These are phyloP conservation scores for Neophaeococcomyces aloes DNA, from an alignment of 2,329 filamentous ascomycete species.

Conservation along the genomic window DNA sequence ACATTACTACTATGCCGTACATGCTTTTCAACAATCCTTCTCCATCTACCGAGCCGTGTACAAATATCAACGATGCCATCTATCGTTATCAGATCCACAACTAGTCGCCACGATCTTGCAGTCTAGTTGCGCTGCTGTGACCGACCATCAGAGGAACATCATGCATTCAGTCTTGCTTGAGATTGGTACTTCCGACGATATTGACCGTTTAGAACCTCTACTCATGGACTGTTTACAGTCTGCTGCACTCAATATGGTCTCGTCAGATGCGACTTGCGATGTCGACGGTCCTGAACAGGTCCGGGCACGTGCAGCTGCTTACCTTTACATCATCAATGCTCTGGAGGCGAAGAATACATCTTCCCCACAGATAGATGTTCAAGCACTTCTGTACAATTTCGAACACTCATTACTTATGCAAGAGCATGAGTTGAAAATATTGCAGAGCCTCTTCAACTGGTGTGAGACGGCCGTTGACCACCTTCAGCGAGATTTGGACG, in stretches of 20 bases:
- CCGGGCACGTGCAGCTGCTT: not conserved
- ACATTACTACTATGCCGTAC: not conserved
- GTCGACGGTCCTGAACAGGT: not conserved
- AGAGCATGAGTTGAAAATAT: slow-evolving; percentile 4
- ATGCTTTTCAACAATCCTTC: slow-evolving; percentile 5
- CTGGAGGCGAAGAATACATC: not conserved
- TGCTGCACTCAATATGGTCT: slow-evolving; percentile 4
- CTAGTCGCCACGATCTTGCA: slow-evolving; percentile 1
- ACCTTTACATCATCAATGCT: not conserved
- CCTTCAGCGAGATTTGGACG: slow-evolving; percentile 3
- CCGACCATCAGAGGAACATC: slow-evolving; percentile 7
- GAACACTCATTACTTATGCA: slow-evolving; percentile 5
- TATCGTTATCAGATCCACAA: slow-evolving; percentile 1
- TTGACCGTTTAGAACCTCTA: slow-evolving; percentile 1
- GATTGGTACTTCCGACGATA: not conserved
- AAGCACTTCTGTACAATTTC: slow-evolving; percentile 4
- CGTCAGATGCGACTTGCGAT: slow-evolving; percentile 5
- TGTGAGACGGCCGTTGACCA: slow-evolving; percentile 2
- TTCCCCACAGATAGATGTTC: not conserved
- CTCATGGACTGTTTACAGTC: slow-evolving; percentile 2
- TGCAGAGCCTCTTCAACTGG: slow-evolving; percentile 2
- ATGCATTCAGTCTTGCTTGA: slow-evolving; percentile 5
- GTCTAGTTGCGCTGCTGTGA: slow-evolving; percentile 2
- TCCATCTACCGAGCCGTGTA: slow-evolving; percentile 6
- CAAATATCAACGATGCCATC: not conserved